Percentiles rank a stretch among this genome's conserved stretches.
These are phyloP conservation scores for Hibiscus tridactylites DNA, from an alignment of 345 rosid species.

Conservation along the genomic window DNA sequence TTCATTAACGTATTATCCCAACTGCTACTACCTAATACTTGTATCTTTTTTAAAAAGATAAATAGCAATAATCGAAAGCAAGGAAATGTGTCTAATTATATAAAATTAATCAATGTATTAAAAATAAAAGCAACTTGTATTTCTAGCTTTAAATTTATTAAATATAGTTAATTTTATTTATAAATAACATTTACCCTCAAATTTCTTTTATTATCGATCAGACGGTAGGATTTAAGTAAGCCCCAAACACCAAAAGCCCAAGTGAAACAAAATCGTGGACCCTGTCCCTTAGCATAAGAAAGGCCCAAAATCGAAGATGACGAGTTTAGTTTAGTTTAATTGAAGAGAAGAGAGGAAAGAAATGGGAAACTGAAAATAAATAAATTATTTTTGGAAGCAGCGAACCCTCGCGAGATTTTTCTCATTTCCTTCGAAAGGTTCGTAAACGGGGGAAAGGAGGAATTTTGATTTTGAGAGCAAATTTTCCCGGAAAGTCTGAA, in stretches of 20 bases:
- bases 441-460: neutral
- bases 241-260: neutral
- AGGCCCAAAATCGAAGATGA: neutral
- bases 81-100: no score
- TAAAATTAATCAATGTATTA: no score
- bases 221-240: neutral
- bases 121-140: no score
- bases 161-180: no score
- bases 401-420: neutral
- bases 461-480: slow-evolving; percentile 4
- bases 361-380: neutral
- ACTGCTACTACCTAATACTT: no score
- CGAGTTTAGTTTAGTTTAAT: neutral
- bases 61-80: no score
- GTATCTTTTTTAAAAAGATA: no score
- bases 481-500: neutral
- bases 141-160: no score
- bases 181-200: no score
- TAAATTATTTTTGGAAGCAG: neutral
- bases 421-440: neutral
- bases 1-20: no score
- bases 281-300: neutral
- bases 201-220: no score
- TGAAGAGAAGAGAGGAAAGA: neutral
- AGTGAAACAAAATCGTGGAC: neutral